phyloP scores from a whole-genome alignment of 345 rosid species.

The Populus alba region DNA sequence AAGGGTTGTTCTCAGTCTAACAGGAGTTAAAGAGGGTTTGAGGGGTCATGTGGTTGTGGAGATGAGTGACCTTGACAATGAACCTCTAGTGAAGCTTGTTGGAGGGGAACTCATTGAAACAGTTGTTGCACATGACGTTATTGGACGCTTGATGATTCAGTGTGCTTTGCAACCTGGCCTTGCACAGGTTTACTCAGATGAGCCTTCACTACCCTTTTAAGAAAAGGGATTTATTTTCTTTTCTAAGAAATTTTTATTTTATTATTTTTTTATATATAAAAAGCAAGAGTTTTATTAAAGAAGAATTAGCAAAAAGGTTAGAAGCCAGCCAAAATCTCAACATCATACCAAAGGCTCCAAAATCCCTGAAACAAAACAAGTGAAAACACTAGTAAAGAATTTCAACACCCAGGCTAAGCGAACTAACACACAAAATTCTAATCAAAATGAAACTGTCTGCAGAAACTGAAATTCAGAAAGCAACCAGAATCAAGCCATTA shows the following conservation, averaged over 20 bases:
- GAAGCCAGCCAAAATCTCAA: not conserved
- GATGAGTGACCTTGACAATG: slow-evolving; percentile 95
- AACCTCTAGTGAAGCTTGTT: slow-evolving; percentile 91
- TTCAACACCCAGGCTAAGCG: not conserved
- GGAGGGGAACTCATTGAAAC: slow-evolving; percentile 92
- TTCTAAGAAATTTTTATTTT: not conserved
- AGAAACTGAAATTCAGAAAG: not conserved
- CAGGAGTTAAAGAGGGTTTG: slow-evolving; percentile 82
- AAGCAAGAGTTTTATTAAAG: not conserved
- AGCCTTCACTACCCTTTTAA: slow-evolving; percentile 8
- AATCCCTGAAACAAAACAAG: not conserved
- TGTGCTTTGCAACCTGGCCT: slow-evolving; percentile 93
- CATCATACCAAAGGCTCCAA: not conserved
- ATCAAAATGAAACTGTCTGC: not conserved
- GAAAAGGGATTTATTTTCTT: not conserved
- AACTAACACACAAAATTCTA: not conserved
- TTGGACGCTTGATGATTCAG: slow-evolving; percentile 93
- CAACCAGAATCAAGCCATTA: not conserved
- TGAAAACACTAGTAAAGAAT: not conserved
- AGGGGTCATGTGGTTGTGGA: slow-evolving; percentile 93
- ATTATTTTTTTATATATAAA: not conserved
- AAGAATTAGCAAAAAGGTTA: not conserved
- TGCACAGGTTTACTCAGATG: slow-evolving; percentile 57
- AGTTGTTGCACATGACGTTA: slow-evolving; percentile 94
- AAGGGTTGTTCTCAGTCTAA: slow-evolving; percentile 86